Evolutionary conservation across 768 basidiomycete genomes (phyloP).

Genomic region (Lactifluus rugatus): DNA sequence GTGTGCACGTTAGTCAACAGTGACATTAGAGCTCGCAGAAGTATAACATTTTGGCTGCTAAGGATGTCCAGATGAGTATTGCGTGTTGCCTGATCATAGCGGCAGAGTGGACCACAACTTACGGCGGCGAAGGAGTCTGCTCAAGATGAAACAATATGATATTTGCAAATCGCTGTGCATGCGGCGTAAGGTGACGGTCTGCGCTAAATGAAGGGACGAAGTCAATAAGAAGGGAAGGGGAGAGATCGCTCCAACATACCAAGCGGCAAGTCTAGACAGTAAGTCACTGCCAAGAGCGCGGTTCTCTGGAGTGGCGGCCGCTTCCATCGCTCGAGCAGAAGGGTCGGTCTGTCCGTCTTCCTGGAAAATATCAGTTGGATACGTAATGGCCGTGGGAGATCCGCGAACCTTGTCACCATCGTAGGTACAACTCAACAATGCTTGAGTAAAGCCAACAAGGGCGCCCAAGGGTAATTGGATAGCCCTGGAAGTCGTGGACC

Average conservation of each 20-base stretch:
- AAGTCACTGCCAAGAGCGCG: conserved; percentile 46
- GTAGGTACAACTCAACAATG: conserved; percentile 36
- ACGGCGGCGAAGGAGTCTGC: conserved; percentile 38
- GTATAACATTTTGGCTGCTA: conserved; percentile 10
- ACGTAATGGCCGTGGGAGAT: conserved; percentile 9
- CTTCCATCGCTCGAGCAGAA: conserved; percentile 44
- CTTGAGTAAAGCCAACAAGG: conserved; percentile 42
- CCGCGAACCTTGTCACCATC: conserved; percentile 35
- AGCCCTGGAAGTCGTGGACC: conserved; percentile 47
- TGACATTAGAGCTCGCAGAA: conserved; percentile 10
- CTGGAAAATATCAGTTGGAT: conserved; percentile 28
- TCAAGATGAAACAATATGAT: conserved; percentile 55
- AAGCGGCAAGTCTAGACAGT: conserved; percentile 37
- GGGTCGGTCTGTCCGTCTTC: conserved; percentile 41
- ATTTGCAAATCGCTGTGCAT: conserved; percentile 42
- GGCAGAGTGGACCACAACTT: conserved; percentile 22
- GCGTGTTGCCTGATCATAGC: not conserved
- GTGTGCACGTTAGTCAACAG: conserved; percentile 11
- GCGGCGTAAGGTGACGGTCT: conserved; percentile 44
- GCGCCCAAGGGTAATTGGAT: conserved; percentile 62
- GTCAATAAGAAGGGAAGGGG: not conserved
- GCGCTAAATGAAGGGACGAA: conserved; percentile 31
- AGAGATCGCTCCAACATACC: conserved; percentile 30
- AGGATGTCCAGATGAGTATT: not conserved
- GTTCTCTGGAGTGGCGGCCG: conserved; percentile 39